phyloP scores from a whole-genome alignment of 2,329 filamentous ascomycete species.

The Penicillium thymicola region DNA sequence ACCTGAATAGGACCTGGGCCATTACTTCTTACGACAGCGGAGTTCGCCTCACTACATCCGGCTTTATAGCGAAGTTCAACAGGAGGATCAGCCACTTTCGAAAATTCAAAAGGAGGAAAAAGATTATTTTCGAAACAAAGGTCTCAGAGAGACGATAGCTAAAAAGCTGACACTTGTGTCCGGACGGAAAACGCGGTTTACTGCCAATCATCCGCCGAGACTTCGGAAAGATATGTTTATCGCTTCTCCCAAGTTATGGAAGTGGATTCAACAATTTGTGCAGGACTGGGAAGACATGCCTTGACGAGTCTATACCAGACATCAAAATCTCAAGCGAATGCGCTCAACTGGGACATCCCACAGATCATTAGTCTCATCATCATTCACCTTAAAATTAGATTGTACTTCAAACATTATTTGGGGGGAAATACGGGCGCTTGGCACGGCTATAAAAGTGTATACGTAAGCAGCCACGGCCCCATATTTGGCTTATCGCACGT shows the following conservation, averaged over 20 bases:
- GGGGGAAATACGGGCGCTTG: too few relatives aligned
- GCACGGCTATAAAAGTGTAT: too few relatives aligned
- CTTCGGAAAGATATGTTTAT: constrained; percentile 20
- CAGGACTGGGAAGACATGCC: constrained; percentile 13
- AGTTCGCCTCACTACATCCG: neutral
- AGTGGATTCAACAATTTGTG: constrained; percentile 17
- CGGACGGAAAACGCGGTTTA: neutral
- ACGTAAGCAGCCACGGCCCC: neutral
- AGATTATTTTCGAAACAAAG: neutral
- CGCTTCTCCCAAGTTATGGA: constrained; percentile 19
- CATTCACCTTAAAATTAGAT: too few relatives aligned
- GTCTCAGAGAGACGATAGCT: neutral
- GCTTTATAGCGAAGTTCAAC: neutral
- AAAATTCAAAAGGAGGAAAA: neutral
- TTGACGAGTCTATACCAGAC: neutral
- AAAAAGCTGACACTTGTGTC: neutral
- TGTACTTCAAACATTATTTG: too few relatives aligned
- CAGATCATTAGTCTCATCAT: too few relatives aligned
- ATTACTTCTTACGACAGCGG: neutral
- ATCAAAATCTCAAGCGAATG: too few relatives aligned
- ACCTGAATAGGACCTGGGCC: neutral
- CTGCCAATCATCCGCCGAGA: neutral
- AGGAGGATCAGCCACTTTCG: neutral
- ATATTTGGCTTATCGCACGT: constrained; percentile 9
- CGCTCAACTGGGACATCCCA: too few relatives aligned